Evolutionary conservation across 345 rosid species (phyloP).

Genomic region (Salix arbutifolia): DNA sequence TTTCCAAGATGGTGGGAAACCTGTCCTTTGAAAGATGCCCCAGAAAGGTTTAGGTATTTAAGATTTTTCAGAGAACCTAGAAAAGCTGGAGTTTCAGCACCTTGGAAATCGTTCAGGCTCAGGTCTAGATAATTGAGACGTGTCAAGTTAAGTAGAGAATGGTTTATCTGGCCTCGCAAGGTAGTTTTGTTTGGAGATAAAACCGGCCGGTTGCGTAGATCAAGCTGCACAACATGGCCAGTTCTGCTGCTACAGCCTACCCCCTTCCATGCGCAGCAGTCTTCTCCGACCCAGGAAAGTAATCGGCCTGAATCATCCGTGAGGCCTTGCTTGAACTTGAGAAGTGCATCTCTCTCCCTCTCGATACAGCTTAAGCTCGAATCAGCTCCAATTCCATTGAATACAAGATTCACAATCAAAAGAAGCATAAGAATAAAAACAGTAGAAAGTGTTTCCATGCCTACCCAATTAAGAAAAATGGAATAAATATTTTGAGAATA

Average conservation of each 20-base stretch:
- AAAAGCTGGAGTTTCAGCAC: conserved; percentile 4
- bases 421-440: not conserved
- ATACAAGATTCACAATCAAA: not conserved
- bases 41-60: conserved; percentile 8
- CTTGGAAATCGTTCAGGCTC: conserved; percentile 6
- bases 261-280: conserved; percentile 49
- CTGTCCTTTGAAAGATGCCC: not conserved
- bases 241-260: conserved; percentile 27
- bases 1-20: conserved; percentile 9
- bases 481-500: no score
- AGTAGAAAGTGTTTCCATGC: no score
- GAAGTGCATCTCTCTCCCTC: conserved; percentile 37
- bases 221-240: conserved; percentile 31
- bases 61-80: conserved; percentile 9
- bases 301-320: conserved; percentile 38
- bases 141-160: conserved; percentile 9
- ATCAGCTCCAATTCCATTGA: not conserved
- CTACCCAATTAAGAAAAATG: no score
- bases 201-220: conserved; percentile 27
- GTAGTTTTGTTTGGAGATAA: not conserved
- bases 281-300: conserved; percentile 43
- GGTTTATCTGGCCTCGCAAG: not conserved
- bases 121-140: conserved; percentile 16
- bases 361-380: conserved; percentile 8
- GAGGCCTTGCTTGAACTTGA: conserved; percentile 32